Conservation (phyloP, 2,329 filamentous ascomycete species). For the Ascosphaera apis region DNA sequence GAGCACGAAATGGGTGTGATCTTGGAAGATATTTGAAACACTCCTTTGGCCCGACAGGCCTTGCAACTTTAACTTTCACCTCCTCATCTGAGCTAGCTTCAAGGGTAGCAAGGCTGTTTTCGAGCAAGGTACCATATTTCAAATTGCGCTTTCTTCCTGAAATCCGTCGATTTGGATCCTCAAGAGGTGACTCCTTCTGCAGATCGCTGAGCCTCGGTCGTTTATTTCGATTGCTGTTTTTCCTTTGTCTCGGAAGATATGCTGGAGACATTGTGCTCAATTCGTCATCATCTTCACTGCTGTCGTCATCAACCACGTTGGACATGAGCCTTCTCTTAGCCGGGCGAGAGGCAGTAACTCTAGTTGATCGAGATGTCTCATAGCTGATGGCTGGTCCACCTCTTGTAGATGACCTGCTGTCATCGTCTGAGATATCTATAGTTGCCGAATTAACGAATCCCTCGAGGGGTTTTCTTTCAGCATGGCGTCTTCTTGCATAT, state of each 20-base stretch:
- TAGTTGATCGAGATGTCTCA: not conserved
- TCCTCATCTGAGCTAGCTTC: constrained; percentile 13
- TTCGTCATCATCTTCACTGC: not conserved
- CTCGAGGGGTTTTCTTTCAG: not conserved
- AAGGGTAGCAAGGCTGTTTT: constrained; percentile 11
- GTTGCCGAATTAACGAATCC: constrained; percentile 6
- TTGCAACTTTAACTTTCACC: constrained; percentile 27
- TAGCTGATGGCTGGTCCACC: not conserved
- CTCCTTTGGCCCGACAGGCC: constrained; percentile 38
- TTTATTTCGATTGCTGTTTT: no score
- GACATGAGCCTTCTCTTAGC: not conserved
- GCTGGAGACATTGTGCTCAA: not conserved
- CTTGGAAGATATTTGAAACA: constrained; percentile 40
- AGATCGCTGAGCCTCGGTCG: not conserved
- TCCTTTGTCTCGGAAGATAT: not conserved
- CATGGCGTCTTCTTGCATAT: not conserved
- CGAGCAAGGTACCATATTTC: constrained; percentile 4
- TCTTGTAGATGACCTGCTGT: constrained; percentile 1
- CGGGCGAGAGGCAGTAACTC: not conserved
- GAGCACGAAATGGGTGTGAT: constrained; percentile 42
- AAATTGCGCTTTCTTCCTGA: not conserved
- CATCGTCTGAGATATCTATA: constrained; percentile 6
- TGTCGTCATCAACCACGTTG: not conserved
- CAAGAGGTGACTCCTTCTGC: not conserved
- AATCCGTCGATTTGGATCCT: not conserved